Evolutionary conservation across 2,329 filamentous ascomycete species (phyloP), one percentile per base, ranked within the genome.

Genomic region (Cucurbitaria berberidis): DNA sequence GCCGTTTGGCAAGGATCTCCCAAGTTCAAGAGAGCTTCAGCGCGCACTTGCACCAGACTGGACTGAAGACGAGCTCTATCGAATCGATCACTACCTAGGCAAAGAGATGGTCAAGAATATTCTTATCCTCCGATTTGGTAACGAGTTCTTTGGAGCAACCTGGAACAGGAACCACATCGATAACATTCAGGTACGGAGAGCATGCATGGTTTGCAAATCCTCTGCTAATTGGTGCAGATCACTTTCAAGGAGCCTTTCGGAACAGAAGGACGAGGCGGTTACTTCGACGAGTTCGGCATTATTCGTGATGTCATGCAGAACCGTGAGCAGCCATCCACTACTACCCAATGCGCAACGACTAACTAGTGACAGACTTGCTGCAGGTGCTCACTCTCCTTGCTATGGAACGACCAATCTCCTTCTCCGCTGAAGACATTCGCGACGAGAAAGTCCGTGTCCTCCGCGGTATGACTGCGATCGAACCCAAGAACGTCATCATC

Each of bases 51-150:
- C 93, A 74, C 95, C 95, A 38, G 92, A 99, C 80, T 99, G 95
- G 96, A 95, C 90, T 73, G 96, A 99, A 79, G 93, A 98, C 48
- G 95, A 99, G 81, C 88, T 99, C 65, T 99, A 96, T 87, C 92
- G 95, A 74, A 99, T 99, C 72, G 95, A 99, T 77, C 95, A 99
- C 81, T 99, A 99, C 78, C 86, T 99, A 42, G 96, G 96, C 70
- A 99, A 99, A 84, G 95, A 99, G 81, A 99, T 99, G 95, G 95
- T 99, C 71, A 99, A 99, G 87, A 99, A 99, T 81, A 96, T 99
- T 66, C 84, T 99, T 64, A 97, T 99, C 67, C 86, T 99, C 64
- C 87, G 96, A 74, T 99, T 99, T 75, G 96, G 95, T 68, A 99
- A 99, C 82, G 93, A 96, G 66, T 99, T 99, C 84, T 90, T 99